phyloP scores from a whole-genome alignment of 257 asterid species.

The Lavandula angustifolia region DNA sequence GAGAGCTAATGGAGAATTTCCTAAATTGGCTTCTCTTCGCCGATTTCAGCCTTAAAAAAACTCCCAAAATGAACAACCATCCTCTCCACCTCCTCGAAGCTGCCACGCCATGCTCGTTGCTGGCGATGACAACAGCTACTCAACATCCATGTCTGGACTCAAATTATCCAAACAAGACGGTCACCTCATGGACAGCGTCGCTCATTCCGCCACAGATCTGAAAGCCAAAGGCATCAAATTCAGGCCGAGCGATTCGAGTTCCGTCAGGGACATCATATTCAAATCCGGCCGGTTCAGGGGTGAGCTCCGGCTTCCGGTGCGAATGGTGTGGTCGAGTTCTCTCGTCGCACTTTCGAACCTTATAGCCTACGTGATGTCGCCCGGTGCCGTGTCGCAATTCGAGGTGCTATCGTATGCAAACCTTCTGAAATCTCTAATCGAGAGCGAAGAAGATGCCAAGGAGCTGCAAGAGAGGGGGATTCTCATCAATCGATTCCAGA shows the following conservation, averaged over 20 bases:
- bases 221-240: constrained; percentile 23
- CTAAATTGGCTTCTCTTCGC: constrained; percentile 10
- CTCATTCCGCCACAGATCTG: constrained; percentile 19
- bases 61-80: too few relatives aligned
- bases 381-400: neutral
- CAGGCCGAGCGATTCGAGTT: neutral
- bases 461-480: constrained; percentile 32
- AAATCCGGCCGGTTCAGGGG: neutral
- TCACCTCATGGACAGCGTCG: neutral
- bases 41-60: neutral
- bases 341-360: constrained; percentile 5
- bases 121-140: neutral
- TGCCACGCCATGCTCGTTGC: neutral
- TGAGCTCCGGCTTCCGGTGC: constrained; percentile 22
- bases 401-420: constrained; percentile 22
- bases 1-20: neutral
- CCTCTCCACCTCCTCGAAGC: constrained; percentile 32
- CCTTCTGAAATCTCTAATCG: constrained; percentile 23
- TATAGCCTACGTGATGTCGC: constrained; percentile 30
- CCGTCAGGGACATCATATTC: constrained; percentile 24
- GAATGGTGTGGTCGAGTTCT: neutral
- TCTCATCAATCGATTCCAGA: constrained; percentile 12
- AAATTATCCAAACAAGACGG: neutral
- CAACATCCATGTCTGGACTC: neutral
- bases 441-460: constrained; percentile 23